Evolutionary conservation across 78 protist genomes (phyloP), one percentile per base, ranked within the genome.

Genomic region (Guillardia theta): DNA sequence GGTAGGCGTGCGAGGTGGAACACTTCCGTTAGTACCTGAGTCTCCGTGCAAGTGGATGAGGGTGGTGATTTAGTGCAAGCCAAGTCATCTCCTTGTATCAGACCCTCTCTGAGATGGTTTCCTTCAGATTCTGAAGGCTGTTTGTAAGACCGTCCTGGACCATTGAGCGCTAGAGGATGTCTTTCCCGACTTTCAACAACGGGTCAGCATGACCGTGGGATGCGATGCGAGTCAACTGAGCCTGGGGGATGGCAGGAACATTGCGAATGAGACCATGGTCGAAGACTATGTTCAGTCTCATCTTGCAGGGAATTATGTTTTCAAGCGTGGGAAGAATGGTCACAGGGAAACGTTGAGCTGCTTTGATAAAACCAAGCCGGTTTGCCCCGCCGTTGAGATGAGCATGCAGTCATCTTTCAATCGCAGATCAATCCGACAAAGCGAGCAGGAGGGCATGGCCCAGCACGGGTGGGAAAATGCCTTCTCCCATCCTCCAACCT

Each of bases 221-320:
- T 70, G 6, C 12, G 45, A 24, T 70, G 10, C 36, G 6, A 4
- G 83, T 30, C 70, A 58, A 24, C 70, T 50, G 30, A 50, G 58
- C 58, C 58, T 10, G 70, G 21, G 70, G 37, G 90, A 19, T 33
- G 0, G 10, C 90, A 80, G 53, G 33, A 80, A 80, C 90, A 44
- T 30, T 33, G 90, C 90, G 58, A 44, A 39, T 19, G 90, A 39
- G 48, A 80, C 90, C 50, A 39, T 80, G 46, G 90, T 44, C 33
- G 90, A 80, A 30, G 90, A 80, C 90, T 80, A 80, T 48, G 90
- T 80, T 0, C 90, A 80, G 90, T 33, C 46, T 30, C 90, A 80
- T 30, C 90, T 80, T 8, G 48, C 90, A 5, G 90, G 90, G 3
- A 30, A 39, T 27, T 8, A 39, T 10, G 90, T 44, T 12, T 80